Evolutionary conservation across 306 rosid species (phyloP), one percentile per base, ranked within the genome.

Genomic region (Glycine tomentella): DNA sequence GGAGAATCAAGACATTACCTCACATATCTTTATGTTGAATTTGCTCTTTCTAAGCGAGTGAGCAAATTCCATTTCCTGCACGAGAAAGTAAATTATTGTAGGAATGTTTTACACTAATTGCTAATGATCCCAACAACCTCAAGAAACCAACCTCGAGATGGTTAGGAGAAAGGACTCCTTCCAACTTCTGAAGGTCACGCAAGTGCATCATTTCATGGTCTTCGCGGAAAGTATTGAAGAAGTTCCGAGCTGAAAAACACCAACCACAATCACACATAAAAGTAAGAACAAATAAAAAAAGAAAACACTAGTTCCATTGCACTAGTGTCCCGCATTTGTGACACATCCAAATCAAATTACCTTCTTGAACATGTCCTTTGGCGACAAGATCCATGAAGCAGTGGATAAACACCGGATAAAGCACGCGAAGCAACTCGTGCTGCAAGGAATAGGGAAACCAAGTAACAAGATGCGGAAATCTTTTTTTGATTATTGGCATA

Each of bases 331-430:
- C 36, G 38, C 48, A 65, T 40, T 33, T 12, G 25, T 33, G 63
- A 76, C 20, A 58, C 66, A 12, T 36, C 5, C 3, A 36, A 36
- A 36, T n/a, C n/a, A 59, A 53, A 53, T 46, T 71, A 93, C 99
- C 98, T 88, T 93, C 99, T 80, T 93, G 98, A 84, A 90, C 72
- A 79, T 96, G 97, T 79, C 99, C 97, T 77, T 92, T 92, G 3
- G 97, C 99, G 52, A 96, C 95, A n/a, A 93, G 93, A 82, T 93
- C 99, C 97, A 96, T 93, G 81, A 93, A 96, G 82, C 97, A 92
- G 74, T 96, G 99, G 7, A 96, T 91, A 83, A 93, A 96, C 9
- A 93, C 98, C 0, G 99, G 99, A 90, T 93, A 93, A 76, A 96
- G 97, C 81, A 96, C 97, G 3, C 98, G 98, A 71, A 96, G 92